phyloP scores from a whole-genome alignment of 345 rosid genomes.

The Eucalyptus virginea region DNA sequence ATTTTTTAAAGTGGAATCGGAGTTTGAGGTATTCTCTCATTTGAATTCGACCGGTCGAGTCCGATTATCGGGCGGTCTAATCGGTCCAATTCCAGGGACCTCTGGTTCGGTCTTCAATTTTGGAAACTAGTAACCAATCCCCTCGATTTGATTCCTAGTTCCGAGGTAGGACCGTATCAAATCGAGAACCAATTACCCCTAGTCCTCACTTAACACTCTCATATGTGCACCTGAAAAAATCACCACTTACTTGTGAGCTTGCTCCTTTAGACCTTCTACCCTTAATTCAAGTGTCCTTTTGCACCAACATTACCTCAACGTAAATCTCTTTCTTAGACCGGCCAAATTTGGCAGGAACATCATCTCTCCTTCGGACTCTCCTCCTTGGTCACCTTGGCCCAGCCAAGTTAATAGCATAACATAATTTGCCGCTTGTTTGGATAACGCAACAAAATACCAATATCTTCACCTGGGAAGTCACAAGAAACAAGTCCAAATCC shows the following conservation, averaged over 20 bases:
- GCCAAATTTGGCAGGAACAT: background rate
- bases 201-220: background rate
- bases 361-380: background rate
- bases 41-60: too few relatives aligned
- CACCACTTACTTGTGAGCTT: background rate
- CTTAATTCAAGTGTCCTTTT: background rate
- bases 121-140: too few relatives aligned
- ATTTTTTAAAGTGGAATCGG: too few relatives aligned
- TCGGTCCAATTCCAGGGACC: too few relatives aligned
- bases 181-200: too few relatives aligned
- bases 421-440: background rate
- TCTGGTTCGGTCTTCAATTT: too few relatives aligned
- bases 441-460: background rate
- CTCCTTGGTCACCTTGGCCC: background rate
- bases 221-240: background rate
- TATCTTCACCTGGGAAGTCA: background rate
- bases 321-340: background rate
- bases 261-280: background rate
- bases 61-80: fast-evolving
- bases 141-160: too few relatives aligned
- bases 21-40: too few relatives aligned
- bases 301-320: background rate
- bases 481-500: background rate
- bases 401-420: background rate
- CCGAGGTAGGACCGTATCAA: too few relatives aligned